Conservation (phyloP, 2,329 filamentous ascomycete genomes). For the Alternaria alternata region DNA sequence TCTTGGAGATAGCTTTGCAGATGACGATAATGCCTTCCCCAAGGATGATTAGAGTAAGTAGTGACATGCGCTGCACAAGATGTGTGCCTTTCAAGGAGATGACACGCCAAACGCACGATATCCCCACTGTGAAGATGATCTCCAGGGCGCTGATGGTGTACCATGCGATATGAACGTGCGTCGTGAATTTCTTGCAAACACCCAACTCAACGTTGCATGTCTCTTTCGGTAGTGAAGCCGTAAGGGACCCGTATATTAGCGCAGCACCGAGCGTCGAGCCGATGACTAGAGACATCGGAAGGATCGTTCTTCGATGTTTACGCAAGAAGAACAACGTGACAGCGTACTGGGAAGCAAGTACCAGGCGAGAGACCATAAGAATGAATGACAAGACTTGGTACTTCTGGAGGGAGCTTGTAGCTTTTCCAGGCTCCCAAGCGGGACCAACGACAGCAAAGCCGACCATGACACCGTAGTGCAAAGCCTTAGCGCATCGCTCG, state of each 20-base stretch:
- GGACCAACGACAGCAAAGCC: conserved; percentile 69
- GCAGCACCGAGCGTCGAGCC: conserved; percentile 45
- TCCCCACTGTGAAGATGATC: conserved; percentile 39
- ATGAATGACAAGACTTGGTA: conserved; percentile 53
- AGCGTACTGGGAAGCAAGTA: conserved; percentile 51
- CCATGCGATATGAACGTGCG: neutral
- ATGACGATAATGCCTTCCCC: conserved; percentile 52
- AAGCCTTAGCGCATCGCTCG: conserved; percentile 65
- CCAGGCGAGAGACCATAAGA: conserved; percentile 49
- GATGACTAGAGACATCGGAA: conserved; percentile 48
- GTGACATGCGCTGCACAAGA: conserved; percentile 49
- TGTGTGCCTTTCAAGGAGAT: conserved; percentile 52
- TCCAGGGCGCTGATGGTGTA: conserved; percentile 56
- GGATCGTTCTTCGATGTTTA: conserved; percentile 36
- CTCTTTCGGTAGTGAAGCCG: conserved; percentile 31
- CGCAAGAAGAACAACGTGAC: conserved; percentile 47
- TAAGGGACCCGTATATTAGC: conserved; percentile 39
- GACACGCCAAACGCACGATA: conserved; percentile 44
- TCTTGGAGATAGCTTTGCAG: conserved; percentile 45
- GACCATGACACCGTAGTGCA: conserved; percentile 71
- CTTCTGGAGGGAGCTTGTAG: conserved; percentile 51
- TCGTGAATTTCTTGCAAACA: conserved; percentile 8
- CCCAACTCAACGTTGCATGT: neutral
- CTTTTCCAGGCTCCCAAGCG: conserved; percentile 33
- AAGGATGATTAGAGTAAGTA: conserved; percentile 51